phyloP scores from a whole-genome alignment of 129 eudicot genomes.

The Flaveria trinervia region DNA sequence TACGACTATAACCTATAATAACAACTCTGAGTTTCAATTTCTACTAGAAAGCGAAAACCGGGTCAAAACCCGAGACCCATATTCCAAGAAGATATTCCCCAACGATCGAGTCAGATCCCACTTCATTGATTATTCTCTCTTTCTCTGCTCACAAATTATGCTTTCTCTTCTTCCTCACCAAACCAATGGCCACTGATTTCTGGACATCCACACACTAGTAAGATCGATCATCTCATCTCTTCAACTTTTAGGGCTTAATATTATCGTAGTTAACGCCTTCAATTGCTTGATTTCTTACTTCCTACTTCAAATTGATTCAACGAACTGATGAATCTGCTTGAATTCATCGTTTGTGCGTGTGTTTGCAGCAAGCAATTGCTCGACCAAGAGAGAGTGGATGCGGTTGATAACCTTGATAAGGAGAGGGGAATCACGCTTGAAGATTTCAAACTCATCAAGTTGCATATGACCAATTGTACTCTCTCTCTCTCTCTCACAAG shows the following conservation, averaged over 20 bases:
- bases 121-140: constrained; percentile 17
- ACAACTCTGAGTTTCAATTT: too few species aligned
- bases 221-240: constrained; percentile 5
- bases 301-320: neutral
- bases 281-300: constrained; percentile 4
- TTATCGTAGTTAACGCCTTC: too few species aligned
- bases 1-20: too few species aligned
- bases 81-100: constrained; percentile 28
- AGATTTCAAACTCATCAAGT: constrained; percentile 91
- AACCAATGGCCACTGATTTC: constrained; percentile 94
- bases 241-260: constrained; percentile 5
- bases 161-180: neutral
- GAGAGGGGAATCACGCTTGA: constrained; percentile 85
- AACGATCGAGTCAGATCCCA: constrained; percentile 41
- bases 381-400: constrained; percentile 90
- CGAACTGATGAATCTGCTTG: constrained; percentile 4
- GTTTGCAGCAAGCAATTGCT: constrained; percentile 71
- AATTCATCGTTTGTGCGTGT: neutral
- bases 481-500: constrained; percentile 12
- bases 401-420: constrained; percentile 69
- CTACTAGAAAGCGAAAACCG: neutral
- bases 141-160: constrained; percentile 19
- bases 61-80: constrained; percentile 32
- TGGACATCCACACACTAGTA: constrained; percentile 97
- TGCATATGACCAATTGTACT: constrained; percentile 85